Conservation (phyloP, 2,329 filamentous ascomycete species). For the Alternaria angustiovoidea region DNA sequence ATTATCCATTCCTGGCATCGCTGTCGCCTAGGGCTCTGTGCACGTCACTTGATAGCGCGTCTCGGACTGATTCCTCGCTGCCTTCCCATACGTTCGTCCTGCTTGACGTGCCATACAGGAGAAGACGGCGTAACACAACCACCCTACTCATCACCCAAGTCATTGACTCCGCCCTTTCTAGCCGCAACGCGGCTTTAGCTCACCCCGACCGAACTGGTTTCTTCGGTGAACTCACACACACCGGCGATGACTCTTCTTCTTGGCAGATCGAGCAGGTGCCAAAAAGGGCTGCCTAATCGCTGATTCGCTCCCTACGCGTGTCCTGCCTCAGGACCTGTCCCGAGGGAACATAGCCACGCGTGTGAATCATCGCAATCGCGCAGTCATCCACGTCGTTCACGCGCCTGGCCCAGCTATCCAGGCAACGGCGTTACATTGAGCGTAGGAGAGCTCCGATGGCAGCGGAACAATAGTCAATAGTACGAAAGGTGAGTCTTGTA, state of each 20-base stretch:
- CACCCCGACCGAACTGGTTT: conserved; percentile 23
- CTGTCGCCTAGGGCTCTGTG: conserved; percentile 29
- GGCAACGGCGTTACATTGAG: conserved; percentile 30
- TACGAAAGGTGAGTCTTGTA: conserved; percentile 9
- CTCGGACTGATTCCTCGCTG: conserved; percentile 16
- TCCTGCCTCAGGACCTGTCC: conserved; percentile 35
- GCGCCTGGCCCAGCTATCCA: conserved; percentile 31
- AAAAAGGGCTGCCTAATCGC: conserved; percentile 32
- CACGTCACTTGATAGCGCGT: conserved; percentile 28
- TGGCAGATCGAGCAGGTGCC: conserved; percentile 9
- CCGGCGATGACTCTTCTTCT: conserved; percentile 36
- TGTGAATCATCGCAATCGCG: conserved; percentile 41
- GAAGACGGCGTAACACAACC: conserved; percentile 1
- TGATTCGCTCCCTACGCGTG: conserved; percentile 22
- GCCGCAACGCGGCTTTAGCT: conserved; percentile 21
- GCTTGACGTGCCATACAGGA: conserved; percentile 40
- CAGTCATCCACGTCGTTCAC: conserved; percentile 31
- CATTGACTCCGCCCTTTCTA: conserved; percentile 18
- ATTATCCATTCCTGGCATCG: conserved; percentile 14
- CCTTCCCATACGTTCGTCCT: conserved; percentile 27
- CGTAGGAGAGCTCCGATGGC: conserved; percentile 38
- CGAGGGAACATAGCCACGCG: conserved; percentile 37
- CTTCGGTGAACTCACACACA: conserved; percentile 22
- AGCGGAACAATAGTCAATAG: conserved; percentile 27
- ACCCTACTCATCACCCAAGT: conserved; percentile 12